Base-by-base conservation (phyloP, 2,329 filamentous ascomycete genomes). In the Orbilia oligospora region DNA sequence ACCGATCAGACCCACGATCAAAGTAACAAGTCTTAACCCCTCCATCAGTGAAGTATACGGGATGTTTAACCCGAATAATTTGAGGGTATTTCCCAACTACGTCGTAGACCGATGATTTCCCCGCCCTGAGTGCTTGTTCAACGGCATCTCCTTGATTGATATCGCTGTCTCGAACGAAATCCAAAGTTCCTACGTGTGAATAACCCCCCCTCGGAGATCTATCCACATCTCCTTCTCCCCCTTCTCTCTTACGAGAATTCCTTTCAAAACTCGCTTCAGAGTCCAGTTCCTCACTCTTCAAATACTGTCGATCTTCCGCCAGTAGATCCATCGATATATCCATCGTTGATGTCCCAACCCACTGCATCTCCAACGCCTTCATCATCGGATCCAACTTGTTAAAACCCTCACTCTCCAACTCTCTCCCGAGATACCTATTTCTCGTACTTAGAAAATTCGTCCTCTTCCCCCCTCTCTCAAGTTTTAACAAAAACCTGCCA, bases 271-370 rank as follows among this genome's bases (percentile, higher is more conserved):
- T 58, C 16, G 53, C 53, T 8, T 58, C 53, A 5, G 2, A 4
- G 8, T 58, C 30, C 30, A 58, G 10, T 8, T 22, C 53, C 3
- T 22, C 8, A 2, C 53, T 30, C 10, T 30, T 58, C n/a, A 58
- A 16, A 27, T 58, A 58, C 4, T 58, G 53, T 38, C 9, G n/a
- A 22, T 58, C 53, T 0, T 38, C 53, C 9, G 30, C 53, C n/a
- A 58, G 16, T n/a, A 58, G 30, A 41, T 41, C 30, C 53, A 58
- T 22, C n/a, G 53, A 58, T 38, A 58, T 58, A 14, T 58, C n/a
- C 18, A 58, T 30, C n/a, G n/a, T 58, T 8, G 16, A 0, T 3
- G 20, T 14, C 8, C 4, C 30, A 8, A 30, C 30, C 53, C 53
- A 58, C 1, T 9, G 2, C 5, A 3, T 16, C 18, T 8, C 20